Evolutionary conservation across 1,139 yeast species (phyloP).

Genomic region (Blastobotrys apis): DNA sequence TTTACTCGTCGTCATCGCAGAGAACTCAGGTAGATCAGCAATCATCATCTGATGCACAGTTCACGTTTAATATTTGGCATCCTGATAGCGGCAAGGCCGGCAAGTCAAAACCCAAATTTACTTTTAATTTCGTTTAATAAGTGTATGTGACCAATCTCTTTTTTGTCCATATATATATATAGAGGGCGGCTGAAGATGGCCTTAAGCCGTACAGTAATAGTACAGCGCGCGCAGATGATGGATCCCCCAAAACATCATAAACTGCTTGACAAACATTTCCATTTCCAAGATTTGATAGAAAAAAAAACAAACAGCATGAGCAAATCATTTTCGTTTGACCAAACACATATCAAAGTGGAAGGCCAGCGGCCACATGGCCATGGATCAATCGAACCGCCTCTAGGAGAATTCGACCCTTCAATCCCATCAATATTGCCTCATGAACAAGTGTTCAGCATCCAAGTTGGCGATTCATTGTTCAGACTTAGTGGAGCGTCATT

Average conservation of each 20-base stretch:
- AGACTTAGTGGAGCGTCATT: slow-evolving; percentile 72
- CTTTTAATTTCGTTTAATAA: slow-evolving; percentile 2
- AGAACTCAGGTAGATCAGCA: neutral
- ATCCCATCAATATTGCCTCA: slow-evolving; percentile 61
- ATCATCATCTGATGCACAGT: slow-evolving; percentile 6
- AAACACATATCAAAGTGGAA: no score
- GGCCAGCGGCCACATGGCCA: no score
- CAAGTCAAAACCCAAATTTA: no score
- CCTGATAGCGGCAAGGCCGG: slow-evolving; percentile 2
- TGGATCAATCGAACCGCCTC: slow-evolving; percentile 4
- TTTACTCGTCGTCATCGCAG: neutral
- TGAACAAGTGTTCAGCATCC: slow-evolving; percentile 64
- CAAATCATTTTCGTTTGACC: no score
- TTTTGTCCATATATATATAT: no score
- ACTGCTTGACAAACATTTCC: neutral
- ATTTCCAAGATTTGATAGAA: neutral
- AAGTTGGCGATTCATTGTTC: slow-evolving; percentile 56
- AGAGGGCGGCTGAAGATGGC: no score
- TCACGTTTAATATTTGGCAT: slow-evolving; percentile 2
- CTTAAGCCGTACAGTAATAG: no score
- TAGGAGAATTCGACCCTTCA: slow-evolving; percentile 40
- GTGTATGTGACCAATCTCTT: no score
- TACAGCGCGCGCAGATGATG: no score
- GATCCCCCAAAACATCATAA: no score
- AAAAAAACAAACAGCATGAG: neutral